Conservation (phyloP, 192 early-diverging fungal genomes). For the Lobulomyces angularis region DNA sequence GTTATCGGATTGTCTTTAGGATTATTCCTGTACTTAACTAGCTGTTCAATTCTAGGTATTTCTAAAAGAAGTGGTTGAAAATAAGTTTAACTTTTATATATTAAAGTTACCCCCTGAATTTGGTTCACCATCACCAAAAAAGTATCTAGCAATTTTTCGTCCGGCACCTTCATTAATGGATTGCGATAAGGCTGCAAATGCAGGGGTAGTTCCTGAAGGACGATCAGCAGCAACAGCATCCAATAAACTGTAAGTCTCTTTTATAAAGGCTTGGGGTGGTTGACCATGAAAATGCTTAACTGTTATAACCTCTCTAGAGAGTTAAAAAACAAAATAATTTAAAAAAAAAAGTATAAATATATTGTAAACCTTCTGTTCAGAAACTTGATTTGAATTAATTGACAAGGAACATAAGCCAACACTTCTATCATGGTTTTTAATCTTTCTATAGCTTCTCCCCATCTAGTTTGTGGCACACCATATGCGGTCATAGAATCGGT, state of each 20-base stretch:
- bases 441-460: slow-evolving; percentile 9
- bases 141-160: background rate
- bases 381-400: slow-evolving; percentile 3
- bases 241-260: too few relatives aligned
- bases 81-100: too few relatives aligned
- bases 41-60: slow-evolving; percentile 1
- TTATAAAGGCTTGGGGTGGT: too few relatives aligned
- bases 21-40: slow-evolving; percentile 5
- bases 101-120: too few relatives aligned
- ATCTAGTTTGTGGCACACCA: slow-evolving; percentile 2
- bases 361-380: slow-evolving; percentile 5
- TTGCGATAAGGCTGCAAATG: too few relatives aligned
- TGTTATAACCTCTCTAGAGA: too few relatives aligned
- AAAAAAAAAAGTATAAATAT: too few relatives aligned
- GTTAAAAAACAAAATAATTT: too few relatives aligned
- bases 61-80: too few relatives aligned
- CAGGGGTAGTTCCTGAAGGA: slow-evolving; percentile 2
- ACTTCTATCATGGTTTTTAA: slow-evolving; percentile 9
- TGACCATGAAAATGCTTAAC: too few relatives aligned
- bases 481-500: slow-evolving; percentile 4
- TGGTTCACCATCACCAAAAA: slow-evolving; percentile 13
- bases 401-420: slow-evolving; percentile 4
- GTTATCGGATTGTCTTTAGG: slow-evolving; percentile 9
- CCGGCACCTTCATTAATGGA: too few relatives aligned
- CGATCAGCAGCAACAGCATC: background rate